Evolutionary conservation across 306 rosid genomes (phyloP).

Genomic region (Prunus padus): DNA sequence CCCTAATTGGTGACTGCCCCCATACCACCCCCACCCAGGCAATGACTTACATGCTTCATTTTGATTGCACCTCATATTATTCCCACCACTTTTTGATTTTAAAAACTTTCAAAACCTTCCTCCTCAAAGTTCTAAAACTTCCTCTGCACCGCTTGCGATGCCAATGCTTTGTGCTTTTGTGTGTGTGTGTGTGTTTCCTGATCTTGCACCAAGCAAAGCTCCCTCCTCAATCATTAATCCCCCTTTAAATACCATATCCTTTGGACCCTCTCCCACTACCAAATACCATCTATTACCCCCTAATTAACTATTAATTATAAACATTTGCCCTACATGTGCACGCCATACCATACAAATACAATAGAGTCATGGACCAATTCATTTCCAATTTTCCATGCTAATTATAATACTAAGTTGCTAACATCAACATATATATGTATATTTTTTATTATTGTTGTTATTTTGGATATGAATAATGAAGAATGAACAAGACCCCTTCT

Average conservation of each 20-base stretch:
- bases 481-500: too few species aligned
- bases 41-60: conserved; percentile 1
- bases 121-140: not conserved
- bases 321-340: conserved; percentile 37
- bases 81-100: not conserved
- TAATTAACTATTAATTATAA: not conserved
- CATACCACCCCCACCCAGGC: conserved; percentile 15
- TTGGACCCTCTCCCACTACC: not conserved
- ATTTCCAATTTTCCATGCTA: not conserved
- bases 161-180: not conserved
- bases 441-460: not conserved
- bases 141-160: not conserved
- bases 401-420: not conserved
- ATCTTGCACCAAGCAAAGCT: conserved; percentile 35
- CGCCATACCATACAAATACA: conserved; percentile 26
- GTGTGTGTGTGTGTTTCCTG: conserved; percentile 45
- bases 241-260: conserved; percentile 25
- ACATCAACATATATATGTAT: not conserved
- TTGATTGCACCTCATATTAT: conserved; percentile 6
- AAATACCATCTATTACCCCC: not conserved
- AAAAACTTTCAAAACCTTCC: not conserved
- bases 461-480: too few species aligned
- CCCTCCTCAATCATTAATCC: conserved; percentile 42
- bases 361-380: not conserved
- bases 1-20: not conserved